phyloP scores from a whole-genome alignment of 129 eudicot species.

The Centella asiatica region DNA sequence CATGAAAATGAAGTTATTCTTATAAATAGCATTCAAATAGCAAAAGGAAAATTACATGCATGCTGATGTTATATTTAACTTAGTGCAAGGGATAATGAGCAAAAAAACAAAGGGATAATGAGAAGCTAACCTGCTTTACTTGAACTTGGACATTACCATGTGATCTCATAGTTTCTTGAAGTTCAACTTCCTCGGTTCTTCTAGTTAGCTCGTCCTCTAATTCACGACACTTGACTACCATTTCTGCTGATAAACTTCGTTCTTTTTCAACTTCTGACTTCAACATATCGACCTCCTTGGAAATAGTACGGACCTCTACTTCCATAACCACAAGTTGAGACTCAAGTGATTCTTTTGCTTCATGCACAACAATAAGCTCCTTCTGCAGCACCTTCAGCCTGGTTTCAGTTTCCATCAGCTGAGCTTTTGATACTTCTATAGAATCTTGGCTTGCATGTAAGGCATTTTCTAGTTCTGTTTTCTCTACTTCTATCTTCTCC shows the following conservation, averaged over 20 bases:
- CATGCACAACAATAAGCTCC: conserved; percentile 40
- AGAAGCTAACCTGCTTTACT: conserved; percentile 57
- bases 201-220: conserved; percentile 43
- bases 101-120: too few relatives aligned
- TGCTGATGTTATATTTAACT: background rate
- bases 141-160: conserved; percentile 42
- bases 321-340: conserved; percentile 39
- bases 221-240: conserved; percentile 31
- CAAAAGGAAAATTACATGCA: background rate
- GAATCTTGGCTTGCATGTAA: conserved; percentile 32
- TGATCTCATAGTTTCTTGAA: conserved; percentile 29
- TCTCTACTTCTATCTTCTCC: conserved; percentile 50
- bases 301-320: conserved; percentile 34
- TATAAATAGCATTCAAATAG: background rate
- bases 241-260: conserved; percentile 30
- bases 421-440: conserved; percentile 32
- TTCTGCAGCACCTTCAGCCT: conserved; percentile 46
- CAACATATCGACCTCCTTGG: conserved; percentile 38
- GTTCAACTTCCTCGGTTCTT: conserved; percentile 32
- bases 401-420: conserved; percentile 26
- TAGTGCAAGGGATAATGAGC: background rate
- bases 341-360: conserved; percentile 50
- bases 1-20: background rate
- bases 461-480: conserved; percentile 43
- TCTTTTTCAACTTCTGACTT: conserved; percentile 43